phyloP scores from a whole-genome alignment of 139 green algal species.

The Pleodorina starrii region DNA sequence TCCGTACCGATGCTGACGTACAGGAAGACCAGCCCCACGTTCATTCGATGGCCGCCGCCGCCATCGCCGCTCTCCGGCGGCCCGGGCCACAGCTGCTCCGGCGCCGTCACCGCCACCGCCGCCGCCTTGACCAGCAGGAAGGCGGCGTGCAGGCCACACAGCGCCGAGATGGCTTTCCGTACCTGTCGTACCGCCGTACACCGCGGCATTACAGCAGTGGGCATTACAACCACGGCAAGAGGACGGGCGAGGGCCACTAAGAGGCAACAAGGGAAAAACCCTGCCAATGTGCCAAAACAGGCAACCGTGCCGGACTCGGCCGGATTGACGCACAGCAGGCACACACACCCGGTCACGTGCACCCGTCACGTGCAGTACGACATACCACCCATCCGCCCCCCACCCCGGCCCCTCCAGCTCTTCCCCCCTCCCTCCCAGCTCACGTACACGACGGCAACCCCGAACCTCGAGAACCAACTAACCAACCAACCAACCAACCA shows the following conservation, averaged over 20 bases:
- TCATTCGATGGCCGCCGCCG: no score
- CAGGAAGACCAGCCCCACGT: constrained; percentile 30
- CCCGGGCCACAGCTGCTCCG: constrained; percentile 6
- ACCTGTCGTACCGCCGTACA: constrained; percentile 29
- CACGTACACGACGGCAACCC: no score
- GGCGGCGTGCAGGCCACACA: background rate
- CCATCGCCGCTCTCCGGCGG: background rate
- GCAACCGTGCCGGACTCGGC: no score
- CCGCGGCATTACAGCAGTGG: background rate
- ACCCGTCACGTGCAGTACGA: no score
- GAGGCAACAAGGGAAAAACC: no score
- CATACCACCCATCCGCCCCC: background rate
- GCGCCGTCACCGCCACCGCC: constrained; percentile 44
- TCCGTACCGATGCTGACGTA: constrained; percentile 31
- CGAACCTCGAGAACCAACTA: no score
- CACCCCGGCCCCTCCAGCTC: background rate
- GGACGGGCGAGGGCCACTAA: no score
- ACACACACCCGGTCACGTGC: no score
- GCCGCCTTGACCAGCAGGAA: constrained; percentile 49
- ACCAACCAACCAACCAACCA: no score
- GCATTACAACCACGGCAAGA: no score
- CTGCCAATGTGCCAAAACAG: no score
- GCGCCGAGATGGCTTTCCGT: background rate
- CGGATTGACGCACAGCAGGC: no score
- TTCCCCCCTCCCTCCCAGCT: background rate